Base-by-base conservation (phyloP, 164 flowering plant species). In the Taxillus chinensis region DNA sequence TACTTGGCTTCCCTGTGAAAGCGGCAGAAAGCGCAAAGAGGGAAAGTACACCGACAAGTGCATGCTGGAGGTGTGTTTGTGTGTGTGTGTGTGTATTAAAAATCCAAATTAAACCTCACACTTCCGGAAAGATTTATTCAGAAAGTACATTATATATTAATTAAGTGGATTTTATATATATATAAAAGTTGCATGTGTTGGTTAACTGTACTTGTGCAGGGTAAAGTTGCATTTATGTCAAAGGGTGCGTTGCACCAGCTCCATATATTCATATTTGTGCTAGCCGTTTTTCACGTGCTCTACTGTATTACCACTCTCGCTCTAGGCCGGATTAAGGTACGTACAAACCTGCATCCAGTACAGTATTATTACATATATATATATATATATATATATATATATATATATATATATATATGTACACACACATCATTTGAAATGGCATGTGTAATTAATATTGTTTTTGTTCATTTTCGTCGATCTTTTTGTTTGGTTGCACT, bases 191-290 rank as follows among this genome's bases (percentile, higher is more conserved):
- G 46, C 46, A 2, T 65, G 9, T 6, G 39, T 41, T 51, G 45
- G 40, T 39, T 53, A 11, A 27, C 27, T 57, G 60, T 42, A 51
- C 63, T n/a, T n/a, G 27, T 51, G 67, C 82, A 86, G 91, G 84
- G 81, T 0, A 73, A 72, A 80, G 74, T 89, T 14, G 77, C 89
- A 8, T 67, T 86, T n/a, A 62, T 90, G 5, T 81, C 96, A 3
- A 57, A 70, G 4, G 81, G 84, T 63, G 96, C 79, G 0, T 78
- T 90, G 42, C 81, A 78, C 62, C 89, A 90, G 64, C 84, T 90
- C 14, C 95, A 85, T 62, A 77, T 83, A 10, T 83, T 89, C 83
- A 86, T 89, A 71, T 85, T 89, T 64, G 83, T 83, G 42, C 60
- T 90, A 43, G 86, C 95, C 2, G 61, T 78, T 53, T 77, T 84